Evolutionary conservation across 164 flowering plant genomes (phyloP).

Genomic region (Vitis amurensis): DNA sequence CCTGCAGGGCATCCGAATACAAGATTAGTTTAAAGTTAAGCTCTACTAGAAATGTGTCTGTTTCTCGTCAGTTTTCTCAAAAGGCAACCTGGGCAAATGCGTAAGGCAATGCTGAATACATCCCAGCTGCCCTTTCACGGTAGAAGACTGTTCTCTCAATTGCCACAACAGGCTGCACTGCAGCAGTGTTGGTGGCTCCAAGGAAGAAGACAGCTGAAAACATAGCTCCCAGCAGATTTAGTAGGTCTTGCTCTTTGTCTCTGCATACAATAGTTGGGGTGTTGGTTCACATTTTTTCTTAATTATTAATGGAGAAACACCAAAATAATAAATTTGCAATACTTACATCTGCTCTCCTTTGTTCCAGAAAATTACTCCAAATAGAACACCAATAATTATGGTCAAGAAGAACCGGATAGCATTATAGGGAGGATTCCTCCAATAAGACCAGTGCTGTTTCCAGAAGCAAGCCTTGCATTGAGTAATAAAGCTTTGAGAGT

Average conservation of each 20-base stretch:
- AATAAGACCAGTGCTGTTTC: conserved; percentile 38
- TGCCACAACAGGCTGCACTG: conserved; percentile 34
- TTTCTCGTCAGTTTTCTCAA: neutral
- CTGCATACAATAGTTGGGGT: conserved; percentile 16
- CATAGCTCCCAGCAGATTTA: conserved; percentile 42
- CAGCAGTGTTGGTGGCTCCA: conserved; percentile 37
- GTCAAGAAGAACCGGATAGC: conserved; percentile 31
- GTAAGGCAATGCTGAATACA: conserved; percentile 44
- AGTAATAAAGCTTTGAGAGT: conserved; percentile 30
- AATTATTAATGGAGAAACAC: neutral
- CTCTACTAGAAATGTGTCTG: no score
- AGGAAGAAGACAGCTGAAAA: conserved; percentile 43
- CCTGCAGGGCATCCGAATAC: conserved; percentile 21
- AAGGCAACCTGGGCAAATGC: conserved; percentile 44
- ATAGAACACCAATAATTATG: conserved; percentile 16
- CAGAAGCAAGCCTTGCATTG: conserved; percentile 43
- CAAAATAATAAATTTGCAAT: neutral
- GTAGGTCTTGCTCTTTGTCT: conserved; percentile 35
- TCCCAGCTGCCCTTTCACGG: conserved; percentile 51
- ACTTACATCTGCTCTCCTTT: conserved; percentile 30
- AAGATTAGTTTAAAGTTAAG: no score
- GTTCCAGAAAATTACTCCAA: conserved; percentile 34
- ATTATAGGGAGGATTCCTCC: conserved; percentile 38
- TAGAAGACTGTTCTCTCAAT: conserved; percentile 53
- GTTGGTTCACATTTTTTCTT: neutral